Conservation (phyloP, 768 basidiomycete species). For the Lactifluus pinguis region DNA sequence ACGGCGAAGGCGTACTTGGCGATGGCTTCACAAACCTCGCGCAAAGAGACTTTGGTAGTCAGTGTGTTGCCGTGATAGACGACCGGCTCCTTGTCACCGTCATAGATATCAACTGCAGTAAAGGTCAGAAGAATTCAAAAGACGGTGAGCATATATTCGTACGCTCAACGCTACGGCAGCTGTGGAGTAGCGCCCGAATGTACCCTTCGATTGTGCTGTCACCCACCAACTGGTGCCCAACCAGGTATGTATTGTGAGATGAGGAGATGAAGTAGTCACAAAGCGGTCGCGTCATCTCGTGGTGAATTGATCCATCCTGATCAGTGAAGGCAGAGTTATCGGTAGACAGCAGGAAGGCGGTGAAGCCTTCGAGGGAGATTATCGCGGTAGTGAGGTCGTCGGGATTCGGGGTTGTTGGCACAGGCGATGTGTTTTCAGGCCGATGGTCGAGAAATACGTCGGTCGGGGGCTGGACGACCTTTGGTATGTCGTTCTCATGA, state of each 20-base stretch:
- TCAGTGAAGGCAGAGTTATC: constrained; percentile 61
- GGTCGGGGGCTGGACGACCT: constrained; percentile 23
- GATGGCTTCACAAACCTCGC: constrained; percentile 78
- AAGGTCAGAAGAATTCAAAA: not conserved
- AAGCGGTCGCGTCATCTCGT: constrained; percentile 85
- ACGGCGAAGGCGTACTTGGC: constrained; percentile 83
- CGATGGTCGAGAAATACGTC: constrained; percentile 21
- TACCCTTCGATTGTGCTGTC: constrained; percentile 89
- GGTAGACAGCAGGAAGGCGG: constrained; percentile 68
- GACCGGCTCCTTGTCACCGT: constrained; percentile 77
- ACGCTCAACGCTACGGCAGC: constrained; percentile 94
- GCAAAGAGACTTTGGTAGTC: constrained; percentile 71
- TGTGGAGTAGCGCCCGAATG: constrained; percentile 79
- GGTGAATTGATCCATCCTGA: constrained; percentile 45
- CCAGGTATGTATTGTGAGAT: constrained; percentile 89
- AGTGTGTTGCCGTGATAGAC: constrained; percentile 87
- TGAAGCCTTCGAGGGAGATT: constrained; percentile 56
- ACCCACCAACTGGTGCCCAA: constrained; percentile 81
- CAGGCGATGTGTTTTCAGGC: not conserved
- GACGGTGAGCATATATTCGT: constrained; percentile 25
- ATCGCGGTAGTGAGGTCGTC: constrained; percentile 5
- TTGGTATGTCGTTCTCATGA: not conserved
- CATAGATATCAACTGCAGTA: constrained; percentile 78
- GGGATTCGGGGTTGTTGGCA: constrained; percentile 2
- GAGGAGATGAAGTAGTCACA: constrained; percentile 84